phyloP scores from a whole-genome alignment of 208 protist genomes.

The Crithidia expoeki region DNA sequence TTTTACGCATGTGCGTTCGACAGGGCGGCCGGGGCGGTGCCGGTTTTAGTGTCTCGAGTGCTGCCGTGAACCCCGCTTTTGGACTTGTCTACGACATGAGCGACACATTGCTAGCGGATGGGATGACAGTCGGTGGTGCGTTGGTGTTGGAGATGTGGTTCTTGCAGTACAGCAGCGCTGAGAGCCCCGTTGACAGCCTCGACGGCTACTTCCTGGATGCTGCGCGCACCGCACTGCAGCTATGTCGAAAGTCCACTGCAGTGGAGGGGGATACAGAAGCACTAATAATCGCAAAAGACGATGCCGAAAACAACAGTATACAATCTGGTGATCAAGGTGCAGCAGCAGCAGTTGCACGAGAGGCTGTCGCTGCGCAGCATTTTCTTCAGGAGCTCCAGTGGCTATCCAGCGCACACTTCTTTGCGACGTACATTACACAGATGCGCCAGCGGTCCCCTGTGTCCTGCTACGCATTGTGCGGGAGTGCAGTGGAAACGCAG shows the following conservation, averaged over 20 bases:
- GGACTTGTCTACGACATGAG: conserved; percentile 41
- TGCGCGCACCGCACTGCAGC: conserved; percentile 21
- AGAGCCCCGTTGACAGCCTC: background rate
- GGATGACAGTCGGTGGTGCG: conserved; percentile 36
- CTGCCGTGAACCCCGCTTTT: background rate
- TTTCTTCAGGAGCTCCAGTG: conserved; percentile 16
- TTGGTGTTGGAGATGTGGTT: conserved; percentile 65
- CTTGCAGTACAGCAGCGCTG: conserved; percentile 23
- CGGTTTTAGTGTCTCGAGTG: no score
- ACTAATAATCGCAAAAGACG: no score
- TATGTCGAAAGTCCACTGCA: conserved; percentile 8
- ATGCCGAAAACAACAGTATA: background rate
- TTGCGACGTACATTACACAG: conserved; percentile 49
- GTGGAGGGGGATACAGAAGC: no score
- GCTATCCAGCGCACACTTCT: conserved; percentile 43
- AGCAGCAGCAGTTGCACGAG: background rate
- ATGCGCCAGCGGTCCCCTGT: conserved; percentile 12
- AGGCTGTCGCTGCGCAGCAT: conserved; percentile 10
- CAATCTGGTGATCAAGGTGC: background rate
- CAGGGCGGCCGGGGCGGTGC: conserved; percentile 21
- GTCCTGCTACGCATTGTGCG: conserved; percentile 29
- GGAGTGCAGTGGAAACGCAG: conserved; percentile 38
- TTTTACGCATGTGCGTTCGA: conserved; percentile 41
- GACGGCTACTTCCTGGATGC: conserved; percentile 33
- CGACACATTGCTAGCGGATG: conserved; percentile 46